Percentiles rank a stretch among this genome's conserved stretches.
These are phyloP conservation scores for Suillus subluteus DNA, from an alignment of 768 basidiomycete species.

Conservation along the genomic window DNA sequence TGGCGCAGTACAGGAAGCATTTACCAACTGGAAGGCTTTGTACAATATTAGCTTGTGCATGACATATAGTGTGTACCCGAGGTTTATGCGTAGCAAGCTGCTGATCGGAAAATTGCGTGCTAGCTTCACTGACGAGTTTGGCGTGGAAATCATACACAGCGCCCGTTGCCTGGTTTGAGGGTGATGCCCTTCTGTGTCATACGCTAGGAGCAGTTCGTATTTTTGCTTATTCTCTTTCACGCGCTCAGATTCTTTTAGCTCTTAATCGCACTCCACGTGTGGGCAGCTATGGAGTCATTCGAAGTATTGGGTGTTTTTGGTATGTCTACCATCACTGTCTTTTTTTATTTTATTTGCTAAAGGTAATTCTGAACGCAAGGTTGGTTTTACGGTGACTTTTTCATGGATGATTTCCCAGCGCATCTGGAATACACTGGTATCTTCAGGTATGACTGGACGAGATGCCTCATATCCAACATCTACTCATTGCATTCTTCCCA, in stretches of 20 bases:
- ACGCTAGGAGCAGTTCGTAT: constrained; percentile 80
- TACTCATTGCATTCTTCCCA: constrained; percentile 30
- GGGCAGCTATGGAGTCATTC: constrained; percentile 89
- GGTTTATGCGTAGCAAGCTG: not conserved
- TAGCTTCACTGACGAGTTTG: constrained; percentile 84
- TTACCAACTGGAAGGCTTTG: constrained; percentile 90
- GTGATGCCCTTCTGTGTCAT: constrained; percentile 85
- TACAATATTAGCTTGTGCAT: constrained; percentile 94
- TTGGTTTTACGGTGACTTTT: constrained; percentile 99
- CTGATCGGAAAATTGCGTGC: not conserved
- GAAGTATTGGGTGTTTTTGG: constrained; percentile 95
- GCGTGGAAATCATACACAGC: constrained; percentile 90
- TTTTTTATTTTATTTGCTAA: not conserved
- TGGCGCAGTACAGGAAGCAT: constrained; percentile 90
- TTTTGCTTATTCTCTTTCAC: constrained; percentile 6
- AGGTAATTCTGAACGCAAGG: constrained; percentile 46
- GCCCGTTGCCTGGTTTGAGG: constrained; percentile 85
- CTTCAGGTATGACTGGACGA: constrained; percentile 64
- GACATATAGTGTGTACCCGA: constrained; percentile 77
- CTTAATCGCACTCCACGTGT: constrained; percentile 84
- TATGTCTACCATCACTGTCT: constrained; percentile 33
- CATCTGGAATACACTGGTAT: constrained; percentile 96
- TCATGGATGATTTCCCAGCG: constrained; percentile 90
- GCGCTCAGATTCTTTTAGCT: constrained; percentile 49
- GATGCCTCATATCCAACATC: not conserved